These are phyloP conservation scores for Datura wrightii DNA, from an alignment of 257 asterid genomes.

Conservation along the genomic window DNA sequence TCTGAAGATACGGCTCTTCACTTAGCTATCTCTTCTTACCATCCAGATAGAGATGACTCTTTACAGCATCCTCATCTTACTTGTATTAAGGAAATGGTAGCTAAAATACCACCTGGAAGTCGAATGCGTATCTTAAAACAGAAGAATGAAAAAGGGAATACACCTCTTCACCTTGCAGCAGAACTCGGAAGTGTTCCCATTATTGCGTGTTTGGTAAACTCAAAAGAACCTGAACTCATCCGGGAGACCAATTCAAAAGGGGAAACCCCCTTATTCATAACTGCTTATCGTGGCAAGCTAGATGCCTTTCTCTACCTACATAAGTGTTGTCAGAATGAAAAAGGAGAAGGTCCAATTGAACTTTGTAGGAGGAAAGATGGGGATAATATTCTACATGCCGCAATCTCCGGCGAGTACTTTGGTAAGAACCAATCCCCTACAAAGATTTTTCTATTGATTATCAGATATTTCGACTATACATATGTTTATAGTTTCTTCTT, in stretches of 20 bases:
- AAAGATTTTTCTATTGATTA: too few species aligned
- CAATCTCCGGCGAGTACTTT: slow-evolving; percentile 53
- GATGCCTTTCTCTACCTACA: slow-evolving; percentile 42
- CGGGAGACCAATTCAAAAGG: slow-evolving; percentile 37
- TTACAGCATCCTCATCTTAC: background rate
- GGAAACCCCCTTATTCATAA: slow-evolving; percentile 56
- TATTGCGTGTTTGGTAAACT: slow-evolving; percentile 35
- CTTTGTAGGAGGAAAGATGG: slow-evolving; percentile 52
- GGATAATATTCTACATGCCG: slow-evolving; percentile 49
- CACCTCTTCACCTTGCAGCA: slow-evolving; percentile 62
- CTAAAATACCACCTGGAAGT: background rate
- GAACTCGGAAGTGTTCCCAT: slow-evolving; percentile 41
- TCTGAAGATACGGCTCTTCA: slow-evolving; percentile 58
- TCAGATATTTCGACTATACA: background rate
- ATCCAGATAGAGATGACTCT: background rate
- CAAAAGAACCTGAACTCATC: slow-evolving; percentile 28
- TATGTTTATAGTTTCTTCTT: background rate
- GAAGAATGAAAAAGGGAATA: slow-evolving; percentile 46
- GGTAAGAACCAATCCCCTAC: slow-evolving; percentile 35
- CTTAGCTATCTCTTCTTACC: slow-evolving; percentile 52
- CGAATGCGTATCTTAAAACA: background rate
- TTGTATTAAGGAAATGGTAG: slow-evolving; percentile 35
- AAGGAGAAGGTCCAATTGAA: slow-evolving; percentile 6
- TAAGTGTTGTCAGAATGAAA: background rate
- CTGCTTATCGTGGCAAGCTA: slow-evolving; percentile 50